Base-by-base conservation (phyloP, 139 green algal genomes). In the Chlorella vulgaris region DNA sequence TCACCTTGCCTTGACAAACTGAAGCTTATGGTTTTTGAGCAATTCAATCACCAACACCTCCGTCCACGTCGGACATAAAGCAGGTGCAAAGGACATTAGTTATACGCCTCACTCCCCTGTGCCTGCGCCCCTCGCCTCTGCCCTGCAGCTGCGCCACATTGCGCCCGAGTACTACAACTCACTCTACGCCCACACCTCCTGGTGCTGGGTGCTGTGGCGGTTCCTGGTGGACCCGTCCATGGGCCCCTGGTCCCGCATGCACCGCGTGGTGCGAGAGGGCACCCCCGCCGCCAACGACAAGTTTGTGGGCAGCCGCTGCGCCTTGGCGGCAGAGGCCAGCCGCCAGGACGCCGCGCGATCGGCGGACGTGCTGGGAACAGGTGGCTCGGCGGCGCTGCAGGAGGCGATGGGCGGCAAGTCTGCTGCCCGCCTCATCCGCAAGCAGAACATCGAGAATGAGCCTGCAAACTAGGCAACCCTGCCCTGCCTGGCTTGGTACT, bases 91-190 rank as follows among this genome's bases (percentile, higher is more conserved):
- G n/a, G n/a, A n/a, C n/a, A n/a, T n/a, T n/a, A n/a, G n/a, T n/a
- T n/a, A n/a, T n/a, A n/a, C n/a, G n/a, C n/a, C 26, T 39, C 22
- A 1, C 39, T 58, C 68, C 39, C 68, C 10, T 1, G 6, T 7
- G 4, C 68, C 2, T 13, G 1, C 68, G 4, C 26, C 33, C 22
- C 7, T 24, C 13, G 51, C 35, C 28, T 29, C 29, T 21, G 4
- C 1, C 36, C 38, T 39, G 10, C 71, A 84, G 77, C 82, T 93
- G 80, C 85, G 78, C 4, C 74, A 87, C 33, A 93, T 94, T 71
- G 91, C 91, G 2, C 91, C 91, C 31, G 91, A 95, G 81, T 94
- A 88, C 71, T 95, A 95, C 86, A 55, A 90, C 22, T 77, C 63
- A 36, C 82, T 95, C 43, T 67, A 81, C 39, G 86, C 78, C 55